Evolutionary conservation across 116 monocot species (phyloP).

Genomic region (Cymodocea nodosa): DNA sequence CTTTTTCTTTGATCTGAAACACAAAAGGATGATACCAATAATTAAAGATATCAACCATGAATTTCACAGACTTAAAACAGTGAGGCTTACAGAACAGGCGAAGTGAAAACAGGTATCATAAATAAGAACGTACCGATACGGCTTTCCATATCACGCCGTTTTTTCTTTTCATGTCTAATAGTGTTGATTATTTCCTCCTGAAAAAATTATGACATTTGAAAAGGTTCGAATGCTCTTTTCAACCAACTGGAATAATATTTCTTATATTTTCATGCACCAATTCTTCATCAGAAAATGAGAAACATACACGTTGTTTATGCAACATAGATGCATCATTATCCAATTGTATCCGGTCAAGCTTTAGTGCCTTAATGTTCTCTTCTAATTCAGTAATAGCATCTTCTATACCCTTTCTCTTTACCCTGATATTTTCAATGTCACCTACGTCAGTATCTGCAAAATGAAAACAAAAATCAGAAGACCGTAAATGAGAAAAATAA

Average conservation of each 20-base stretch:
- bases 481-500: not conserved
- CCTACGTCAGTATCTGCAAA: constrained; percentile 55
- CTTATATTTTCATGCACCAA: not conserved
- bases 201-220: constrained; percentile 3
- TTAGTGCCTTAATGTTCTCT: constrained; percentile 39
- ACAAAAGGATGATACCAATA: constrained; percentile 5
- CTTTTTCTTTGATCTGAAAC: constrained; percentile 54
- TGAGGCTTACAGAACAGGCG: not conserved
- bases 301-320: constrained; percentile 47
- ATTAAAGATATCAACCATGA: constrained; percentile 2
- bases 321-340: constrained; percentile 73
- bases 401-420: constrained; percentile 50
- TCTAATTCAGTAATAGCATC: constrained; percentile 34
- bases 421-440: constrained; percentile 52
- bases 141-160: constrained; percentile 51
- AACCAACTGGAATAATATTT: too few species aligned
- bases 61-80: not conserved
- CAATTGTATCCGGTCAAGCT: constrained; percentile 56
- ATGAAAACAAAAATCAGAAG: constrained; percentile 4
- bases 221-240: too few species aligned
- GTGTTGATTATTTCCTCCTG: constrained; percentile 56
- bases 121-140: constrained; percentile 42
- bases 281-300: not conserved
- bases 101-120: not conserved
- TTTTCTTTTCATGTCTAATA: constrained; percentile 44